These are phyloP conservation scores for Uronychia setigera DNA, from an alignment of 73 alveolate genomes.

Conservation along the genomic window DNA sequence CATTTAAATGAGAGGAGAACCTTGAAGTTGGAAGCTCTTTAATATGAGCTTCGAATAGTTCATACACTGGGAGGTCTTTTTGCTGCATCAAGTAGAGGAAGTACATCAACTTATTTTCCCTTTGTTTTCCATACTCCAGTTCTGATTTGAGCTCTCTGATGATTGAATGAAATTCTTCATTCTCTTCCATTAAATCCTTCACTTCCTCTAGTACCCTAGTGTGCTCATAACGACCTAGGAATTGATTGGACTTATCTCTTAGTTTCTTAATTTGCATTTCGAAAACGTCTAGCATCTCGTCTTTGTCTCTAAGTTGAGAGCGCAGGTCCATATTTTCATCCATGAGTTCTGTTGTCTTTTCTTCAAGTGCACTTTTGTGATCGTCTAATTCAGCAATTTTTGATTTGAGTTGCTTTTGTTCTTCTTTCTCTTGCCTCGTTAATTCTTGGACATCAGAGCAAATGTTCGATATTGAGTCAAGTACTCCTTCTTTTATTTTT, in stretches of 20 bases:
- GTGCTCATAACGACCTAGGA: slow-evolving; percentile 41
- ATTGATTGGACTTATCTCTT: background rate
- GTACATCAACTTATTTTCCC: slow-evolving; percentile 48
- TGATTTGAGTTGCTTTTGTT: background rate
- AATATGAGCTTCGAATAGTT: slow-evolving; percentile 31
- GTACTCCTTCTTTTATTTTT: background rate
- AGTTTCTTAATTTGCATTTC: background rate
- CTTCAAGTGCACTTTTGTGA: background rate
- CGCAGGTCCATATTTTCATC: background rate
- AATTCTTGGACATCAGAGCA: background rate
- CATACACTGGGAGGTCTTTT: slow-evolving; percentile 35
- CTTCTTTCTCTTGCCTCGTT: background rate
- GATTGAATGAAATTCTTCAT: slow-evolving; percentile 32
- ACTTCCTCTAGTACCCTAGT: slow-evolving; percentile 31
- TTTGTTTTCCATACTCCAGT: slow-evolving; percentile 41
- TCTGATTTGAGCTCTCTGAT: slow-evolving; percentile 49
- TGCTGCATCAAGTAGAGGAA: slow-evolving; percentile 22
- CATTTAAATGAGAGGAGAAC: slow-evolving; percentile 41
- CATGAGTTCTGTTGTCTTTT: background rate
- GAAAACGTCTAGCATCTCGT: background rate
- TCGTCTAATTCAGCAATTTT: background rate
- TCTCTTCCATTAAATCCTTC: slow-evolving; percentile 31
- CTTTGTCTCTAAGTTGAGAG: background rate
- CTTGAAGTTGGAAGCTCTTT: slow-evolving; percentile 37
- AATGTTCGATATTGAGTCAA: background rate